These are phyloP conservation scores for Mrakiaceae sp. DNA, from an alignment of 1,284 basidiomycete species.

Conservation along the genomic window DNA sequence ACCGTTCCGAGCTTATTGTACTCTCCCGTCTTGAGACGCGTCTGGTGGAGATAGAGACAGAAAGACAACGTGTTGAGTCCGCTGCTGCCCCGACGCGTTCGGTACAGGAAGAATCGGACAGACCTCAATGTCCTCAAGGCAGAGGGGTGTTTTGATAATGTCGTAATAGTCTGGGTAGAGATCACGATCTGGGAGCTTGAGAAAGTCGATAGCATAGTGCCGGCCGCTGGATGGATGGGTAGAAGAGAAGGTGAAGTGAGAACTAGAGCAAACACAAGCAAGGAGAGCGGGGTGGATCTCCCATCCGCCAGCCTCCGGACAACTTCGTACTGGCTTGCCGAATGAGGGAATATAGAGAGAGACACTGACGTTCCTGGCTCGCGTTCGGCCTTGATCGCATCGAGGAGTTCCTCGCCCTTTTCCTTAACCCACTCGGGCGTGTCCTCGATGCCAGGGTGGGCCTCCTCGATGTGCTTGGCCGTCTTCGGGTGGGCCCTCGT, in stretches of 20 bases:
- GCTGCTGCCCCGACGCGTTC: not conserved
- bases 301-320: not conserved
- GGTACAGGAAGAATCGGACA: constrained; percentile 27
- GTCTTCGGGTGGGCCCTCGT: not conserved
- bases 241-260: not conserved
- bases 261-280: not conserved
- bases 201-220: constrained; percentile 57
- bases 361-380: not conserved
- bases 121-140: constrained; percentile 72
- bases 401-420: constrained; percentile 6
- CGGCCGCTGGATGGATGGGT: constrained; percentile 44
- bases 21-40: constrained; percentile 47
- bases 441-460: not conserved
- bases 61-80: not conserved
- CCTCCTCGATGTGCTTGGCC: not conserved
- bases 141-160: constrained; percentile 69
- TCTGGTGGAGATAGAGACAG: constrained; percentile 12
- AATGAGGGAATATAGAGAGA: not conserved
- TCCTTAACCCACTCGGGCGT: not conserved
- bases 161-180: constrained; percentile 89
- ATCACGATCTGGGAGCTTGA: constrained; percentile 61
- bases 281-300: not conserved
- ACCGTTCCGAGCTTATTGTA: constrained; percentile 37
- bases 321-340: not conserved
- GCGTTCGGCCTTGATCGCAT: not conserved